Evolutionary conservation across 306 rosid genomes (phyloP), one percentile per base, ranked within the genome.

Genomic region (Cucumis hystrix): DNA sequence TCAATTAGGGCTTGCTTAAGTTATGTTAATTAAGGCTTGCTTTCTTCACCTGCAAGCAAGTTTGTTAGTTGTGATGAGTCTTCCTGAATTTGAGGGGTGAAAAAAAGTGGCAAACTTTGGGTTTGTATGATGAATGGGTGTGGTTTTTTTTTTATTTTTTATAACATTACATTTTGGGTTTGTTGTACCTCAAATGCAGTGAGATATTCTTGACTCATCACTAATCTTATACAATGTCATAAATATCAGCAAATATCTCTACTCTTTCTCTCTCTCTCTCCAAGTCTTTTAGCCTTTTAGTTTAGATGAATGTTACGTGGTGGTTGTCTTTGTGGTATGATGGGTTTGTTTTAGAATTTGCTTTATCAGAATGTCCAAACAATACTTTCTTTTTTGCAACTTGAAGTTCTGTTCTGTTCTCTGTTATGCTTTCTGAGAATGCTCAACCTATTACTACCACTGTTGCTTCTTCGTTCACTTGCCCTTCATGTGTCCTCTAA

Each of bases 71-170:
- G 73, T 56, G 66, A 57, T 55, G 78, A 73, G 77, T 8, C 76
- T 47, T 49, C 2, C 60, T 71, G 60, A 71, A 71, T 47, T 71
- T 71, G 41, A 71, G 76, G 45, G 60, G 41, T 43, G 61, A 9
- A 9, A 33, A 8, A 17, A 28, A 5, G 45, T 73, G 30, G 76
- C 43, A 51, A 72, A 72, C 61, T 51, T 25, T 72, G 45, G 21
- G 77, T 72, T 51, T 72, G 77, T 73, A 54, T 51, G 45, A 73
- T 51, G 25, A 49, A 71, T 71, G 76, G 60, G 43, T 71, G 60
- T 71, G 76, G 1, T 25, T 20, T 23, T 23, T 23, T 23, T 41
- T 66, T 30, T 28, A 28, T 1, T 30, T 30, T 30, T 2, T 2
- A 30, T 30, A 39, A 40, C 30, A 66, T 66, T 69, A 69, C 20